Base-by-base conservation (phyloP, 148 eudicot genomes). In the Chenopodium quinoa region DNA sequence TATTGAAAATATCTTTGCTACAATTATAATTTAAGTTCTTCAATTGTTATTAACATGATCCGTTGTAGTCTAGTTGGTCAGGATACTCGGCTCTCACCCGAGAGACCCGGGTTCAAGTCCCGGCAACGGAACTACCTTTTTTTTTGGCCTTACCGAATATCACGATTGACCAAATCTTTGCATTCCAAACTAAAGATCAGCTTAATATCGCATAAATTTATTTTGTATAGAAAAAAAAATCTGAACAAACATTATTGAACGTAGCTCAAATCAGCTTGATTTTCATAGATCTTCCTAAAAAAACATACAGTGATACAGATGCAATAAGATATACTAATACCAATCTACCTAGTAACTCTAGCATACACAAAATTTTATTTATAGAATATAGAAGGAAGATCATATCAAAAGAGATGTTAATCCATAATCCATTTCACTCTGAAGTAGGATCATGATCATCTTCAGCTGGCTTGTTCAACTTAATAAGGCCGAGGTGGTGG, bases 61-160 rank as follows among this genome's bases (percentile, higher is more conserved):
- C 97, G 93, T 91, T 91, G 97, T 90, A 93, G 94, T 93, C 93
- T 93, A 91, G 97, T 73, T 90, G 97, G 97, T 90, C 81, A 93
- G 95, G 97, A 93, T 93, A 93, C 91, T 91, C 91, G 94, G 94
- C 97, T 93, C 97, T 91, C 97, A 91, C 94, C 97, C 94, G 94
- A 91, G 90, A 93, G 94, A 93, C 97, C 93, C 97, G 91, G 93
- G 97, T 91, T 93, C 93, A 81, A 93, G 91, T 91, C 97, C 97
- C 93, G 93, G 97, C 94, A 91, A 93, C 94, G 90, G 97, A 93
- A 91, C 6, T 8, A 12, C 31, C 19, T 62, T 75, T 9, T 40
- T 17, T 71, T 71, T 44, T 2, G 56, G 16, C 16, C 56, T 1
- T 12, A 14, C 54, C 54, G 16, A 13, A 13, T 50, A 12, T 9